Base-by-base conservation (phyloP, 2,329 filamentous ascomycete genomes). In the Fusarium drepaniforme region DNA sequence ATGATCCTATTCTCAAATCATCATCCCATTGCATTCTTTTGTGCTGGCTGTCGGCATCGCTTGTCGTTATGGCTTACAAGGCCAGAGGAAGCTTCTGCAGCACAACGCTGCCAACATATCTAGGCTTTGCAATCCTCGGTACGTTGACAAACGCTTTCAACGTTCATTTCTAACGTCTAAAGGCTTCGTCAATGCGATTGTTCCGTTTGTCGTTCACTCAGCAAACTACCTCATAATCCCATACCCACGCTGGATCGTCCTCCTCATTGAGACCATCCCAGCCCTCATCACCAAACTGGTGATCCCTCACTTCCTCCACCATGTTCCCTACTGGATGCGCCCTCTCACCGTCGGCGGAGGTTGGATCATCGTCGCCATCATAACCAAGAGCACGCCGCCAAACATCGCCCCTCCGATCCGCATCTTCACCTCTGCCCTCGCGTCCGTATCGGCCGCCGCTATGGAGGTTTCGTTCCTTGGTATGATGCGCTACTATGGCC, bases 201-300 rank as follows among this genome's bases (percentile, higher is more conserved):
- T 83, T 5, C 77, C 81, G 0, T 79, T 77, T 60, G 76, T 82
- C 51, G 77, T 82, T 40, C 79, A 80, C 66, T 78, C 81, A 8
- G 76, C 79, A 61, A 81, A 81, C 66, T 83, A 84, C 53, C 81
- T 83, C 71, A 81, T 82, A 58, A 78, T 83, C 58, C 81, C 82
- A 0, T 83, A 81, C 53, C 77, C 82, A 2, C 77, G 79, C 38
- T 78, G 80, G 60, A 60, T 78, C 56, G 81, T 84, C 59, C 42
- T 81, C 37, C 68, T 83, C 49, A 77, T 84, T 33, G 80, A 83
- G 58, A 72, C 77, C 5, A 46, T 82, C 1, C 82, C 83, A 7
- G 78, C 74, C 15, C 66, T 84, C 8, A 46, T 71, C 12, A 69
- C 73, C n/a, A 84, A 82, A 42, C 67, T 81, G 23, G 7, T 76